A percentile compares a stretch with the other conserved stretches of the same genome.
Conservation (phyloP, 2,329 filamentous ascomycete genomes). For the Davidsoniella australis region DNA sequence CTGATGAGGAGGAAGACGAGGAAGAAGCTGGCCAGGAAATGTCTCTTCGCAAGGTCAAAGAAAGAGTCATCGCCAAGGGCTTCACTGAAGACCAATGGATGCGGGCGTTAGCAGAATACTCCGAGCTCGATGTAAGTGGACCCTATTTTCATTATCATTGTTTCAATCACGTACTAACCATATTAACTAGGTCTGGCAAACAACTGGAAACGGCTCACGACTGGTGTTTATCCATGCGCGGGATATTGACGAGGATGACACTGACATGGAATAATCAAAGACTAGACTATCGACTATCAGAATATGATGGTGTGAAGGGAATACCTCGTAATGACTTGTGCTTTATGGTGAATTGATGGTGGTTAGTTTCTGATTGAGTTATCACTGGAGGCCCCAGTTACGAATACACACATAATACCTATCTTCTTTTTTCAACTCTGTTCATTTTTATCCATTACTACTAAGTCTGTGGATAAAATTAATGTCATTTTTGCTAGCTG, state of each 20-base stretch:
- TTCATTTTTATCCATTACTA: no score
- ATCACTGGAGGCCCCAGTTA: not conserved
- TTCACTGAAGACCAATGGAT: constrained; percentile 92
- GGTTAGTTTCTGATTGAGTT: not conserved
- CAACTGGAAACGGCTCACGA: constrained; percentile 50
- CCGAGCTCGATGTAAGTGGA: constrained; percentile 65
- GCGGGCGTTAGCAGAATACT: constrained; percentile 76
- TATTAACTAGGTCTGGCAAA: constrained; percentile 58
- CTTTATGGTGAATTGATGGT: not conserved
- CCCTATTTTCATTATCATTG: not conserved
- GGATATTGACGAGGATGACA: constrained; percentile 30
- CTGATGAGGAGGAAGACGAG: constrained; percentile 44
- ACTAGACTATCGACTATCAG: no score
- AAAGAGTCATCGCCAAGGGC: constrained; percentile 85
- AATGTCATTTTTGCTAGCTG: no score
- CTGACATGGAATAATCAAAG: constrained; percentile 23
- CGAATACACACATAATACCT: not conserved
- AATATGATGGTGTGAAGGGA: not conserved
- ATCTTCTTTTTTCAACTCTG: no score
- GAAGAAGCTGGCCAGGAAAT: constrained; percentile 46
- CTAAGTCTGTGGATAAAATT: no score
- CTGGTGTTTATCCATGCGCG: constrained; percentile 51
- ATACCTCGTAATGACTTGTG: not conserved
- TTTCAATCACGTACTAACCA: constrained; percentile 21
- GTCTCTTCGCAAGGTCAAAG: constrained; percentile 73